A percentile compares a stretch with the other conserved stretches of the same genome.
Conservation (phyloP, 192 early-diverging fungal genomes). For the Allomyces macrogynus region DNA sequence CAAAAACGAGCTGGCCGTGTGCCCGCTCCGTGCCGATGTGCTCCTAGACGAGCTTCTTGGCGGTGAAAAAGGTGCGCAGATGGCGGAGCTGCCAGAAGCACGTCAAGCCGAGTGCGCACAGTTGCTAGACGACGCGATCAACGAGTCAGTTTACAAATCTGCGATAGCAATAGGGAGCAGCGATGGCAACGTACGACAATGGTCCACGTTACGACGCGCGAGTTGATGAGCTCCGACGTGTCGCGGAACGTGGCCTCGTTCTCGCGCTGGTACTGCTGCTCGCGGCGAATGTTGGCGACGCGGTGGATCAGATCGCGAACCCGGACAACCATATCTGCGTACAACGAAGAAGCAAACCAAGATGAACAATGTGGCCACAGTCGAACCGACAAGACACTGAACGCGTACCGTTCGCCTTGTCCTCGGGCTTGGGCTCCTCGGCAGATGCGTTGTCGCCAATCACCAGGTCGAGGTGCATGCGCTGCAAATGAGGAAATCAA, state of each 20-base stretch:
- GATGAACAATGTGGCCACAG: too few species aligned
- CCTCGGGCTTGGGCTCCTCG: constrained; percentile 16
- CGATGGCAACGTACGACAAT: constrained; percentile 18
- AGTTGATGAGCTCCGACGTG: constrained; percentile 63
- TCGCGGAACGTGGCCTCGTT: constrained; percentile 78
- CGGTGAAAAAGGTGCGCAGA: constrained; percentile 63
- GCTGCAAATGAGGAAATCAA: neutral
- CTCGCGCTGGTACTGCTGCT: constrained; percentile 78
- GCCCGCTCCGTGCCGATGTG: neutral
- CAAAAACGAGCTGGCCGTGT: neutral
- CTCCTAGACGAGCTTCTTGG: constrained; percentile 45
- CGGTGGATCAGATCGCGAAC: constrained; percentile 63
- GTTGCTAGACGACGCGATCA: constrained; percentile 19
- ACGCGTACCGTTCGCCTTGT: constrained; percentile 17
- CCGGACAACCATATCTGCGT: constrained; percentile 40
- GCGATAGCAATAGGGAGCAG: too few species aligned
- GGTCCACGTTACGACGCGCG: constrained; percentile 67
- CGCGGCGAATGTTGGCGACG: constrained; percentile 59
- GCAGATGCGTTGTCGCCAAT: constrained; percentile 44
- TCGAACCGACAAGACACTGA: neutral
- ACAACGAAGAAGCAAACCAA: too few species aligned
- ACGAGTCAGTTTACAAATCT: too few species aligned
- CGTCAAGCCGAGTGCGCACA: constrained; percentile 49
- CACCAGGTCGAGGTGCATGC: constrained; percentile 36
- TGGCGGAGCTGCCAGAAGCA: constrained; percentile 78